Base-by-base conservation (phyloP, 306 rosid species). In the Carpinus fangiana region DNA sequence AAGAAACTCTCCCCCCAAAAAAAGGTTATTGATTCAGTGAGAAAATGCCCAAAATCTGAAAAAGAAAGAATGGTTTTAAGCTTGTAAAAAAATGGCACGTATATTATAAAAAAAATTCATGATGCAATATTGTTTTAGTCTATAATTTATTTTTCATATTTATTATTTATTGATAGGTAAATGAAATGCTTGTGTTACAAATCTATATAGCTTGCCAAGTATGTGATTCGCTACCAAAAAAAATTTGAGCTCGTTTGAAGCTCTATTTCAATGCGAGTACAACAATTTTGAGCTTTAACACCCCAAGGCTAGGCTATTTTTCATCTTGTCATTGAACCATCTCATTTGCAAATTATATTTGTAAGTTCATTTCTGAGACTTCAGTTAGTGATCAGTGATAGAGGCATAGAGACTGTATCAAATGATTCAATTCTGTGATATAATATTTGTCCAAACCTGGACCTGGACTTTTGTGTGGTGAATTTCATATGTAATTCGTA, bases 221-320 rank as follows among this genome's bases (percentile, higher is more conserved):
- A 21, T 57, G 31, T 5, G 12, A 60, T 60, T 4, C 14, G 28
- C 23, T 60, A 11, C 36, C 18, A 26, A 10, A 60, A 60, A 60
- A 23, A 2, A 6, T 52, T 53, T 73, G 16, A 38, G 50, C 57
- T 26, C 23, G 23, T 72, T 60, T 17, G 17, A n/a, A 55, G 45
- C 53, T 70, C 52, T 72, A 38, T 7, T 7, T 71, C 38, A 4
- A 2, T 41, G 54, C 17, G 55, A 60, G 61, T 57, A 1, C 73
- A 51, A 52, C 54, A 47, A 7, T 46, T 43, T 78, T 74, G 73
- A 56, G 71, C 26, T 77, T 72, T 45, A 84, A 73, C 82, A 17
- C 41, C 12, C 21, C 26, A 64, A 66, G 50, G 23, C 23, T 72
- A 16, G 65, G 38, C 55, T 70, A 23, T 34, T 8, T 45, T 20